Percentiles rank a stretch among this genome's conserved stretches.
Conservation (phyloP, 805 yeast genomes). For the Teunomyces funiuensis region DNA sequence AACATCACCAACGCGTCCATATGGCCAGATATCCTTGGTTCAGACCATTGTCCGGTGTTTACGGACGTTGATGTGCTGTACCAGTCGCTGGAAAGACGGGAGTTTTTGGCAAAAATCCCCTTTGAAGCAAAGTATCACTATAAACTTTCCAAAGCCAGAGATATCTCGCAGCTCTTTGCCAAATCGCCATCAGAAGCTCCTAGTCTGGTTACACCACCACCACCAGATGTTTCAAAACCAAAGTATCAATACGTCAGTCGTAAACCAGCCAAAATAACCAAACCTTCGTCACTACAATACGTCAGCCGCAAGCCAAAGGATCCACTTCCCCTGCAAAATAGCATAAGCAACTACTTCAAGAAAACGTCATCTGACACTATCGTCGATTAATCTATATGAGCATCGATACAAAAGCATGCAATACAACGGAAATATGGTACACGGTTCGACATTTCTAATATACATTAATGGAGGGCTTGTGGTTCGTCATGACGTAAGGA, state of each 20-base stretch:
- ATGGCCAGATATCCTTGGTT: conserved; percentile 73
- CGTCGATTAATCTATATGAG: conserved; percentile 3
- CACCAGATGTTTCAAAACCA: conserved; percentile 3
- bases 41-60: conserved; percentile 92
- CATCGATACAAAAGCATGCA: conserved; percentile 1
- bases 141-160: conserved; percentile 25
- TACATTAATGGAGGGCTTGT: neutral
- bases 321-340: neutral
- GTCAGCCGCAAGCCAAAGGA: conserved; percentile 13
- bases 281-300: conserved; percentile 11
- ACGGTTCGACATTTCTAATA: conserved; percentile 4
- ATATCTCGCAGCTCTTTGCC: conserved; percentile 33
- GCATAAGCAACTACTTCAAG: conserved; percentile 3
- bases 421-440: conserved; percentile 1
- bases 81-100: conserved; percentile 5
- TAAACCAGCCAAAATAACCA: conserved; percentile 10
- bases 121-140: conserved; percentile 23
- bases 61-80: conserved; percentile 52
- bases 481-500: conserved; percentile 2
- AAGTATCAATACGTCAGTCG: conserved; percentile 19
- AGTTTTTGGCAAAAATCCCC: conserved; percentile 9
- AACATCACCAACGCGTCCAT: conserved; percentile 48
- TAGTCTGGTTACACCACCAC: neutral
- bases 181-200: neutral
- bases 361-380: neutral